Percentiles rank a stretch among this genome's conserved stretches.
Conservation (phyloP, 2,329 filamentous ascomycete species). For the Plectosphaerella plurivora region DNA sequence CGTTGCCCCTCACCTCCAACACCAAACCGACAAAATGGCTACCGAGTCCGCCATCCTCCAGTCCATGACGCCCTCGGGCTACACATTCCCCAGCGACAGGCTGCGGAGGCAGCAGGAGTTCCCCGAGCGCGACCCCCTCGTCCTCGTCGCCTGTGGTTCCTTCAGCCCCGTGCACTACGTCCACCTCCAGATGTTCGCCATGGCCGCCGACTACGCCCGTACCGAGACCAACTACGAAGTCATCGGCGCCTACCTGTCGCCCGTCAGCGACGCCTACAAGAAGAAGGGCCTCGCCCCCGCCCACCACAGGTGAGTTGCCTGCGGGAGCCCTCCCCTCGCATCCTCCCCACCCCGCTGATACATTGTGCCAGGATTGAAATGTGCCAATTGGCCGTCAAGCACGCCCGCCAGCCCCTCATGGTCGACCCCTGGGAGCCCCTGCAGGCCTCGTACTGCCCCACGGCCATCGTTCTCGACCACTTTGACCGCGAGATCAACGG, state of each 20-base stretch:
- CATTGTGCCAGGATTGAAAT: slow-evolving; percentile 56
- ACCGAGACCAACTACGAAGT: slow-evolving; percentile 74
- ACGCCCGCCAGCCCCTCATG: slow-evolving; percentile 75
- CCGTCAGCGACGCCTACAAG: slow-evolving; percentile 65
- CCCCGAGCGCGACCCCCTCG: slow-evolving; percentile 54
- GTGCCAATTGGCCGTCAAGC: slow-evolving; percentile 76
- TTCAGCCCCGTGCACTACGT: slow-evolving; percentile 74
- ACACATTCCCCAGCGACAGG: slow-evolving; percentile 58
- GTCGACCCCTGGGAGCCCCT: slow-evolving; percentile 88
- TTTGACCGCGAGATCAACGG: slow-evolving; percentile 87
- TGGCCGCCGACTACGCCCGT: slow-evolving; percentile 75
- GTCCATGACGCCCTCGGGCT: slow-evolving; percentile 24
- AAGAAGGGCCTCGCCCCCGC: slow-evolving; percentile 74
- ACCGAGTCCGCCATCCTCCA: slow-evolving; percentile 11
- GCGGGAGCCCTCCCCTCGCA: neutral
- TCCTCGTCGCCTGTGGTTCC: slow-evolving; percentile 65
- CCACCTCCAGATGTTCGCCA: slow-evolving; percentile 80
- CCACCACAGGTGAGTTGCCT: slow-evolving; percentile 53
- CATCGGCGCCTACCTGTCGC: slow-evolving; percentile 78
- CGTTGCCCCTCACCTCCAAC: neutral
- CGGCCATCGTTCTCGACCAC: slow-evolving; percentile 84
- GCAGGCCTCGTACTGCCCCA: slow-evolving; percentile 80
- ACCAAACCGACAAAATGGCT: slow-evolving; percentile 7
- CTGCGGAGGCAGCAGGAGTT: slow-evolving; percentile 53
- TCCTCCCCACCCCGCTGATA: slow-evolving; percentile 10